These are phyloP conservation scores for Hygrocybe coccinea DNA, from an alignment of 768 basidiomycete species.

Conservation along the genomic window DNA sequence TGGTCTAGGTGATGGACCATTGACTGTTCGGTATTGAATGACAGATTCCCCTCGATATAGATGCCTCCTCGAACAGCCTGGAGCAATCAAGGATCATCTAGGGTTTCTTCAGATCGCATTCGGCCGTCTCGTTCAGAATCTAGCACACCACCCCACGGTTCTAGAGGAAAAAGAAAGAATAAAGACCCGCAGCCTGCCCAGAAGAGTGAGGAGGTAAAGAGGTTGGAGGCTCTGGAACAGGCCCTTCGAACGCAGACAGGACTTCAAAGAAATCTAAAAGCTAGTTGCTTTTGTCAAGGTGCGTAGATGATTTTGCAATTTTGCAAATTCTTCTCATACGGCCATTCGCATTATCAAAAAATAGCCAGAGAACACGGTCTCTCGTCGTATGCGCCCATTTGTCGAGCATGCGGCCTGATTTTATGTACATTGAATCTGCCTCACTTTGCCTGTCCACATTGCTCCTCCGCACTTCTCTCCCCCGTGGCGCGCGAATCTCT, in stretches of 20 bases:
- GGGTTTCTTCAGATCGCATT: constrained; percentile 57
- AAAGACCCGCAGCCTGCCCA: constrained; percentile 23
- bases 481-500: constrained; percentile 31
- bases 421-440: constrained; percentile 56
- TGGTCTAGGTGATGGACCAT: too few relatives aligned
- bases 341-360: not conserved
- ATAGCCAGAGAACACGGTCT: constrained; percentile 54
- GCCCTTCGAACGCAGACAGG: constrained; percentile 34
- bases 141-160: constrained; percentile 17
- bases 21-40: too few relatives aligned
- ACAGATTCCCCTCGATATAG: not conserved
- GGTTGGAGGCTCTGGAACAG: constrained; percentile 45
- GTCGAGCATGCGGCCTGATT: constrained; percentile 56
- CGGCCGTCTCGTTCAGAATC: constrained; percentile 28
- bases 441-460: constrained; percentile 51
- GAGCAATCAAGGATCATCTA: constrained; percentile 13
- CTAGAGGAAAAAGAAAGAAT: constrained; percentile 37
- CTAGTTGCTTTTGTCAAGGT: constrained; percentile 73
- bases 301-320: constrained; percentile 4
- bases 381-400: constrained; percentile 54
- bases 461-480: constrained; percentile 38
- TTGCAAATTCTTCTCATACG: not conserved
- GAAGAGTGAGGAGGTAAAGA: constrained; percentile 47
- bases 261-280: constrained; percentile 47
- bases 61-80: not conserved